These are phyloP conservation scores for Pholiota conissans DNA, from an alignment of 768 basidiomycete genomes.

Conservation along the genomic window DNA sequence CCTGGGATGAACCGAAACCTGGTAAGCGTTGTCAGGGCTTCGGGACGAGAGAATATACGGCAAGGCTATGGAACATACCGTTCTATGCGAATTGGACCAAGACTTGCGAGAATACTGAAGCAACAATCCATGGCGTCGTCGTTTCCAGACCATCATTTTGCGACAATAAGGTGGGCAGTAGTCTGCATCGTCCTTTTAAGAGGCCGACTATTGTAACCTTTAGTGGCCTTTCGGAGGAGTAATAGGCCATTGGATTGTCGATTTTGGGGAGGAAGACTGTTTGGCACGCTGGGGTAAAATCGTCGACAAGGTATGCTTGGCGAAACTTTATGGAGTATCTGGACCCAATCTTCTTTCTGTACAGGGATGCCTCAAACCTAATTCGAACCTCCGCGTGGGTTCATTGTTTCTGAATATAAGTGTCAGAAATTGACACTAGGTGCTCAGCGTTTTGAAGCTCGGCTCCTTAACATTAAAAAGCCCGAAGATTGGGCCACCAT, in stretches of 20 bases:
- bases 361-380: slow-evolving; percentile 28
- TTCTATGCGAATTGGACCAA: slow-evolving; percentile 26
- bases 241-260: slow-evolving; percentile 30
- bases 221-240: slow-evolving; percentile 32
- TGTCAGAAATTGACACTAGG: background rate
- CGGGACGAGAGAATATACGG: slow-evolving; percentile 30
- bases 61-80: slow-evolving; percentile 25
- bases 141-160: slow-evolving; percentile 26
- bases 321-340: background rate
- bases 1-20: slow-evolving; percentile 26
- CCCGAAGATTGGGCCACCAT: slow-evolving; percentile 26
- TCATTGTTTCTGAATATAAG: background rate
- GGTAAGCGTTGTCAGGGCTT: slow-evolving; percentile 26
- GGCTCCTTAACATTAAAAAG: slow-evolving; percentile 25
- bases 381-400: slow-evolving; percentile 25
- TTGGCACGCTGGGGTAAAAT: slow-evolving; percentile 29
- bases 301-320: slow-evolving; percentile 24
- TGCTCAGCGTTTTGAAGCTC: slow-evolving; percentile 28
- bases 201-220: background rate
- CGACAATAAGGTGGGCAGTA: slow-evolving; percentile 26
- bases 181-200: background rate
- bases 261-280: slow-evolving; percentile 26
- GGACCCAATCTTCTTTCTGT: background rate
- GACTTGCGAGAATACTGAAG: slow-evolving; percentile 25
- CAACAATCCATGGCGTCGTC: slow-evolving; percentile 25